Percentiles rank a stretch among this genome's conserved stretches.
phyloP scores from a whole-genome alignment of 495 filamentous ascomycete genomes.

The Xylaria intraflava region DNA sequence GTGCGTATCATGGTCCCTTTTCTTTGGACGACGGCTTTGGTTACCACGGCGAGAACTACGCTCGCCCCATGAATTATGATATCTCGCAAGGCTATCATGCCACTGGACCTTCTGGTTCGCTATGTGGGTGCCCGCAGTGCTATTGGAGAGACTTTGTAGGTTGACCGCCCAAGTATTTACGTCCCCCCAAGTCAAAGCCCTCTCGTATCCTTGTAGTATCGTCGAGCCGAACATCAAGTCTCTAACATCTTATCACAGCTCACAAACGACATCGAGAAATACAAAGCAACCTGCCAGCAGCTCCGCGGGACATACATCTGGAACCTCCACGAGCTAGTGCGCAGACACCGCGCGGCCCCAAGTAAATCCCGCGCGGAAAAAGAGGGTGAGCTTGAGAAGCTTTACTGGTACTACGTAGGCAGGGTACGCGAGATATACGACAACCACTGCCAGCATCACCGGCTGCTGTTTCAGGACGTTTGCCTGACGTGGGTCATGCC shows the following conservation, averaged over 20 bases:
- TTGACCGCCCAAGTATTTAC: neutral
- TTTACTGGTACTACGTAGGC: constrained; percentile 25
- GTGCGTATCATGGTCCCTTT: neutral
- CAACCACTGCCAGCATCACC: constrained; percentile 22
- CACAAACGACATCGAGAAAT: constrained; percentile 19
- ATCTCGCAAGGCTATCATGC: constrained; percentile 7
- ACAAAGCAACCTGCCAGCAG: constrained; percentile 12
- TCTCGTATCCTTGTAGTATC: neutral
- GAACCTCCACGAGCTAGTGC: constrained; percentile 19
- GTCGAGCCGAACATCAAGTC: neutral
- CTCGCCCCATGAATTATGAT: neutral
- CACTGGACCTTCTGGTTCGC: constrained; percentile 6
- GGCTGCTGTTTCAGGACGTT: constrained; percentile 19
- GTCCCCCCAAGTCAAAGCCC: neutral
- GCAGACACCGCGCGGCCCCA: constrained; percentile 13
- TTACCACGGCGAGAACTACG: neutral
- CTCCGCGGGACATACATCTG: constrained; percentile 21
- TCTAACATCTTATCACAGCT: constrained; percentile 11
- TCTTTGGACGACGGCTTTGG: neutral
- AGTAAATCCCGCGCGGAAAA: constrained; percentile 13
- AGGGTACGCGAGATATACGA: constrained; percentile 23
- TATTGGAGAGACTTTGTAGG: constrained; percentile 24
- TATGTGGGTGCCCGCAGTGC: constrained; percentile 12
- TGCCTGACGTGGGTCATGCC: constrained; percentile 21
- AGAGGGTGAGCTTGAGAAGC: constrained; percentile 15